Evolutionary conservation across 495 filamentous ascomycete species (phyloP).

Genomic region (Annulohypoxylon maeteangense): DNA sequence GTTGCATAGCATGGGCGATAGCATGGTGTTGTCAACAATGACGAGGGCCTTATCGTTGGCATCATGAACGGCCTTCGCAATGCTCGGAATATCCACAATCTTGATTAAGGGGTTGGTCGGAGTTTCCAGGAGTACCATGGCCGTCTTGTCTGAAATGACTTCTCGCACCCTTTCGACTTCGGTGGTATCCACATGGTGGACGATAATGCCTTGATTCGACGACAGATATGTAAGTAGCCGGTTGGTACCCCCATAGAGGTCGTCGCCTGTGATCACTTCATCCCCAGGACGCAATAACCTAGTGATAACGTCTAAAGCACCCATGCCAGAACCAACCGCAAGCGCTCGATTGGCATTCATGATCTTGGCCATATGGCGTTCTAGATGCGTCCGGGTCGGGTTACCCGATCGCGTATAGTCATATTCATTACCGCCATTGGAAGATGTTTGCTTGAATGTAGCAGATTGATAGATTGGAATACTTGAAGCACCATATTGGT

Average conservation of each 20-base stretch:
- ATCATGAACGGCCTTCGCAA: constrained; percentile 78
- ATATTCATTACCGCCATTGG: constrained; percentile 83
- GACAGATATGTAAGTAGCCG: constrained; percentile 91
- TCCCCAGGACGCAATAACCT: constrained; percentile 91
- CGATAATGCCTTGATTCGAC: constrained; percentile 85
- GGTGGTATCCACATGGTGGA: constrained; percentile 97
- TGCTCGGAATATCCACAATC: constrained; percentile 87
- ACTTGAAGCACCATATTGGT: constrained; percentile 95
- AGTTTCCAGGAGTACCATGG: constrained; percentile 96
- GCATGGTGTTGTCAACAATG: constrained; percentile 97
- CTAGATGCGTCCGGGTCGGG: constrained; percentile 93
- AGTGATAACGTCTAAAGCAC: constrained; percentile 96
- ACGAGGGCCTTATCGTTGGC: constrained; percentile 85
- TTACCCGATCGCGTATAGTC: constrained; percentile 98
- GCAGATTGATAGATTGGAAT: constrained; percentile 98
- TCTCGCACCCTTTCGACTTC: constrained; percentile 70
- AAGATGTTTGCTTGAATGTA: constrained; percentile 94
- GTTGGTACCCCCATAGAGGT: constrained; percentile 96
- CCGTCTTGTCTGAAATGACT: constrained; percentile 80
- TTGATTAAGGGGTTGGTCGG: constrained; percentile 99
- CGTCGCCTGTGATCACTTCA: constrained; percentile 96
- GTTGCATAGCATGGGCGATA: constrained; percentile 90
- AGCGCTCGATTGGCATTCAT: constrained; percentile 93
- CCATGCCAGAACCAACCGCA: constrained; percentile 96
- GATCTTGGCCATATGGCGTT: constrained; percentile 97